These are phyloP conservation scores for Sporothrix mexicana DNA, from an alignment of 2,329 filamentous ascomycete species.

Conservation along the genomic window DNA sequence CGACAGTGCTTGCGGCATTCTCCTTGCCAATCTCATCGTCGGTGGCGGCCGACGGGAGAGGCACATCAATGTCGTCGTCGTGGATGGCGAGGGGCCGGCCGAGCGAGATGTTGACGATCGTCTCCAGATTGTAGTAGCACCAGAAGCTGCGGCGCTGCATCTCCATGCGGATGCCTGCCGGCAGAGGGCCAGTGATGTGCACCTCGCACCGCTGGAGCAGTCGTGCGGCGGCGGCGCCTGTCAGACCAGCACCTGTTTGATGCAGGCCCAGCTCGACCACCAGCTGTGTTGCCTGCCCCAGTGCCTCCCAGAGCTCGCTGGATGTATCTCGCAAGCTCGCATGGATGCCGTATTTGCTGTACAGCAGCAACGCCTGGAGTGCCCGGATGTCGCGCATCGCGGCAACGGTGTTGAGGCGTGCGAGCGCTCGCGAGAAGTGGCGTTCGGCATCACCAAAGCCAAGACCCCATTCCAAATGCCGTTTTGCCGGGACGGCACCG, in stretches of 20 bases:
- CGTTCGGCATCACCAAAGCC: constrained; percentile 21
- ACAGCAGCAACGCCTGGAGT: constrained; percentile 23
- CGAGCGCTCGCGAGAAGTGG: constrained; percentile 22
- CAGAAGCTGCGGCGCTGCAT: constrained; percentile 29
- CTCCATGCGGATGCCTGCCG: constrained; percentile 7
- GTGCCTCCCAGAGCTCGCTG: constrained; percentile 26
- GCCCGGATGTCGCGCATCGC: constrained; percentile 24
- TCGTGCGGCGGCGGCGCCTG: background rate
- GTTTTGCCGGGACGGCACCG: constrained; percentile 11
- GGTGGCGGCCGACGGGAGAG: background rate
- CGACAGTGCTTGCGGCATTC: background rate
- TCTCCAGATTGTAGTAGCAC: constrained; percentile 32
- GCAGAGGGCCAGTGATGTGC: constrained; percentile 20
- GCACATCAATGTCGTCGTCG: constrained; percentile 29
- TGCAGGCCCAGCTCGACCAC: constrained; percentile 25
- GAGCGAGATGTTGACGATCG: constrained; percentile 29
- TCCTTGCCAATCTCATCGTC: constrained; percentile 18
- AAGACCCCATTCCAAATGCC: constrained; percentile 16
- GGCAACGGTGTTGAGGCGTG: constrained; percentile 6
- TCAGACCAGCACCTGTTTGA: constrained; percentile 1
- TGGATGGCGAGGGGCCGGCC: constrained; percentile 25
- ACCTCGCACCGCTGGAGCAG: constrained; percentile 12
- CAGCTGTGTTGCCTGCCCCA: constrained; percentile 25
- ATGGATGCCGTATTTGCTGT: constrained; percentile 30
- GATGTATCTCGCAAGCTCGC: constrained; percentile 25